Conservation (phyloP, 225 moss, liverwort and hornwort species). For the Marchantia polymorpha region DNA sequence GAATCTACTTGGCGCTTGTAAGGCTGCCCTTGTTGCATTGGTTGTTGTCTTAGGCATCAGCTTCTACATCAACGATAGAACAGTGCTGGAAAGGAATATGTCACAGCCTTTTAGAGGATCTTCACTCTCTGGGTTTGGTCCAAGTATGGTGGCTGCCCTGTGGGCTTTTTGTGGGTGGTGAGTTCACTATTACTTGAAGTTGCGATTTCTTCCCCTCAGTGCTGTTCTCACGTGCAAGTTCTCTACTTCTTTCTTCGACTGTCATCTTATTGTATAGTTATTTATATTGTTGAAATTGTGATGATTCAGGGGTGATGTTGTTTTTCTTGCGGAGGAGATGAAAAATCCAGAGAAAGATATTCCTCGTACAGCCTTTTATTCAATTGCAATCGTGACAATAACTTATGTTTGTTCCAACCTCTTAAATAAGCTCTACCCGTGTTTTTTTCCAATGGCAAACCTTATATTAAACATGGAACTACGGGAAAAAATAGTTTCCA, state of each 20-base stretch:
- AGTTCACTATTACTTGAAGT: slow-evolving; percentile 5
- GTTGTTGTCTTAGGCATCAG: slow-evolving; percentile 44
- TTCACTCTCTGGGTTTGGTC: slow-evolving; percentile 60
- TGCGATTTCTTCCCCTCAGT: background rate
- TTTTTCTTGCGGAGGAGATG: slow-evolving; percentile 77
- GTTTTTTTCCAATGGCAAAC: background rate
- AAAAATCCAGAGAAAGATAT: slow-evolving; percentile 71
- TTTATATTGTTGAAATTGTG: background rate
- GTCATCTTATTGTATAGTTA: background rate
- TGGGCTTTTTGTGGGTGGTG: slow-evolving; percentile 84
- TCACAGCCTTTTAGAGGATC: slow-evolving; percentile 58
- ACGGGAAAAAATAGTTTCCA: background rate
- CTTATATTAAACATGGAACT: background rate
- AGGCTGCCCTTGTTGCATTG: slow-evolving; percentile 48
- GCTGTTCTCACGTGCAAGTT: no score
- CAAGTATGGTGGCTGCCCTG: slow-evolving; percentile 72
- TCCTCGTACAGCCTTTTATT: slow-evolving; percentile 55
- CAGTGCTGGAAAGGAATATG: slow-evolving; percentile 60
- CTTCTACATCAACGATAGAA: slow-evolving; percentile 49
- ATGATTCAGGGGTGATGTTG: slow-evolving; percentile 61
- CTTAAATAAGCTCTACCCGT: background rate
- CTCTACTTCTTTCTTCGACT: background rate
- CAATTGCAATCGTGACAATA: slow-evolving; percentile 52
- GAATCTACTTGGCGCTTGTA: slow-evolving; percentile 58
- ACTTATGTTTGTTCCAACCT: slow-evolving; percentile 57